phyloP scores from a whole-genome alignment of 768 basidiomycete genomes.

The Pisolithus microcarpus region DNA sequence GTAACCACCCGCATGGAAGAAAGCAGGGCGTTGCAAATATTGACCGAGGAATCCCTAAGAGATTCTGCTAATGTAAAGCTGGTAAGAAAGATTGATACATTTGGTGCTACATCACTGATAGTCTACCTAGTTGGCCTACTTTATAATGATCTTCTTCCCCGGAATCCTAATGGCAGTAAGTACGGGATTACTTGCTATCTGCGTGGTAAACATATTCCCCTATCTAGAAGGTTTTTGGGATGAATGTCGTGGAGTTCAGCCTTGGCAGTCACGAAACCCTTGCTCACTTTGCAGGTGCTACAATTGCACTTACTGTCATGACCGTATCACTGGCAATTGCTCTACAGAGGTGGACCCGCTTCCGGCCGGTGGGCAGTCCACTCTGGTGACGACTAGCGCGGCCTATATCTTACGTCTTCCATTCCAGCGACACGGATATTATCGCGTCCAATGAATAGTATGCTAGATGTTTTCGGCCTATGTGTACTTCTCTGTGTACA shows the following conservation, averaged over 20 bases:
- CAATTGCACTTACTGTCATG: constrained; percentile 38
- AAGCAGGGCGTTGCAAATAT: no score
- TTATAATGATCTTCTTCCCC: constrained; percentile 54
- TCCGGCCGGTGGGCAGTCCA: constrained; percentile 7
- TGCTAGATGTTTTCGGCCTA: no score
- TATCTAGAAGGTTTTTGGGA: constrained; percentile 18
- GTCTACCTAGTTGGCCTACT: no score
- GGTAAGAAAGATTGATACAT: no score
- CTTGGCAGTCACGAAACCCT: constrained; percentile 22
- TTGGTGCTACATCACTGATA: no score
- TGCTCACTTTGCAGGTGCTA: constrained; percentile 31
- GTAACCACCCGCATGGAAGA: constrained; percentile 48
- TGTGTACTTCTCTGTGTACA: no score
- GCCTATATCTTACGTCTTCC: constrained; percentile 19
- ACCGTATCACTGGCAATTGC: constrained; percentile 51
- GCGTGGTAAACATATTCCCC: no score
- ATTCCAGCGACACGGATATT: no score
- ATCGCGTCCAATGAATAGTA: no score
- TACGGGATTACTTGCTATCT: no score
- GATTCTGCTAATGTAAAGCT: no score
- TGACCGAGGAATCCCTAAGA: no score
- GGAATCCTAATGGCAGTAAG: constrained; percentile 35
- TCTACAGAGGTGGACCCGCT: constrained; percentile 30
- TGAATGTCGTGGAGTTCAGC: constrained; percentile 26
- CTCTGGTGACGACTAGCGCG: constrained; percentile 12